A percentile compares a stretch with the other conserved stretches of the same genome.
These are phyloP conservation scores for Viola odorata DNA, from an alignment of 345 rosid species.

Conservation along the genomic window DNA sequence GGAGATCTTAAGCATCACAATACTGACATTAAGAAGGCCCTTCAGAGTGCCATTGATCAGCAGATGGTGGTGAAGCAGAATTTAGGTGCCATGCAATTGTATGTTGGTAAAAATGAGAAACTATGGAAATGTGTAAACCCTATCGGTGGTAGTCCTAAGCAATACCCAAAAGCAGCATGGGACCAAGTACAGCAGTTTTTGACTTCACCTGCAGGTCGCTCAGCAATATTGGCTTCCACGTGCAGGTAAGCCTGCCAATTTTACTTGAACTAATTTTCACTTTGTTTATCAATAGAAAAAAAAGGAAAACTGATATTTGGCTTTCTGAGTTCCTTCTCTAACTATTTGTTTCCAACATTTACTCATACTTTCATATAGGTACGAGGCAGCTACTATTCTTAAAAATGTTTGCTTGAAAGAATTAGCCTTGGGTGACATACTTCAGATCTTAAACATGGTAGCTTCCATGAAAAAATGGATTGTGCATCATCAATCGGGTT, in stretches of 20 bases:
- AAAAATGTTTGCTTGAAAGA: conserved; percentile 54
- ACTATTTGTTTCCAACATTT: background rate
- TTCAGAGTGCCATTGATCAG: conserved; percentile 59
- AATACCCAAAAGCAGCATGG: conserved; percentile 57
- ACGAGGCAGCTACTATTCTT: conserved; percentile 65
- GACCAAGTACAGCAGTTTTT: conserved; percentile 50
- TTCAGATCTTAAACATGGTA: conserved; percentile 63
- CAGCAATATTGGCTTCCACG: conserved; percentile 46
- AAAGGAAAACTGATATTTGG: background rate
- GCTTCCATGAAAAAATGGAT: conserved; percentile 64
- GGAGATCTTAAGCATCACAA: conserved; percentile 62
- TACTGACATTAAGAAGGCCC: conserved; percentile 62
- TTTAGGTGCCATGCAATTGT: conserved; percentile 54
- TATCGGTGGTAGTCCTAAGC: conserved; percentile 49
- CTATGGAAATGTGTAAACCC: conserved; percentile 81
- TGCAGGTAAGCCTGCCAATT: conserved; percentile 48
- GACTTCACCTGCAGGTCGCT: conserved; percentile 48
- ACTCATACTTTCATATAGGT: conserved; percentile 32
- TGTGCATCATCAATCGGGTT: conserved; percentile 52
- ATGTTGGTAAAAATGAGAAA: conserved; percentile 55
- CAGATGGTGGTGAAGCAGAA: conserved; percentile 49
- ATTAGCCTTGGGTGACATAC: conserved; percentile 53
- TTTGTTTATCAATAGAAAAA: no score
- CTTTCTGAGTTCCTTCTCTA: background rate
- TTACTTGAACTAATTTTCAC: no score